Evolutionary conservation across 371 early-diverging fungal species (phyloP).

Genomic region (Chytridiales sp.): DNA sequence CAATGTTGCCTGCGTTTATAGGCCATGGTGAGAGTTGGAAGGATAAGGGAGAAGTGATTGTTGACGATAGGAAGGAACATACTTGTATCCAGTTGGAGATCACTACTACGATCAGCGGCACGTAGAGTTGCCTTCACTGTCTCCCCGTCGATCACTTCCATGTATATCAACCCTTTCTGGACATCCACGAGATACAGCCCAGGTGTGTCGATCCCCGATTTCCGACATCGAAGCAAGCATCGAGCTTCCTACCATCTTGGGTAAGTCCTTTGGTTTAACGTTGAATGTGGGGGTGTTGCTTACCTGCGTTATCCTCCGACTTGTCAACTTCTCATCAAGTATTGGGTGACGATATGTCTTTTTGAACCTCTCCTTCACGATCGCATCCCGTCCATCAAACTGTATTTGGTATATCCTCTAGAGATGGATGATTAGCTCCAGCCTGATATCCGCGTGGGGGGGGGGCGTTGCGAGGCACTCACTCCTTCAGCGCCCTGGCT

Average conservation of each 20-base stretch:
- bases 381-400: conserved; percentile 40
- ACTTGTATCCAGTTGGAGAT: conserved; percentile 21
- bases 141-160: conserved; percentile 78
- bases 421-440: not conserved
- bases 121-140: conserved; percentile 77
- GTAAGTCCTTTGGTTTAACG: not conserved
- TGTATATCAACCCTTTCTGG: conserved; percentile 67
- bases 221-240: conserved; percentile 68
- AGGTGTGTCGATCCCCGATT: conserved; percentile 78
- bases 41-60: too few species aligned
- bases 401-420: conserved; percentile 56
- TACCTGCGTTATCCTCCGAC: not conserved
- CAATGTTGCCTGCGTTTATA: conserved; percentile 21
- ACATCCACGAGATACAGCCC: conserved; percentile 78
- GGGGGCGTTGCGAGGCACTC: not conserved
- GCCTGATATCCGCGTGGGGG: not conserved
- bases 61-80: too few species aligned
- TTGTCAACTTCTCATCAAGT: conserved; percentile 63
- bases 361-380: conserved; percentile 83
- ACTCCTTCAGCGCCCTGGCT: conserved; percentile 5
- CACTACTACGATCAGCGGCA: conserved; percentile 22
- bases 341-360: conserved; percentile 91
- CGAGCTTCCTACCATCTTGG: too few species aligned
- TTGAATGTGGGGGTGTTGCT: not conserved
- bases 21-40: too few species aligned